These are phyloP conservation scores for Phialophora chinensis DNA, from an alignment of 2,329 filamentous ascomycete species.

Conservation along the genomic window DNA sequence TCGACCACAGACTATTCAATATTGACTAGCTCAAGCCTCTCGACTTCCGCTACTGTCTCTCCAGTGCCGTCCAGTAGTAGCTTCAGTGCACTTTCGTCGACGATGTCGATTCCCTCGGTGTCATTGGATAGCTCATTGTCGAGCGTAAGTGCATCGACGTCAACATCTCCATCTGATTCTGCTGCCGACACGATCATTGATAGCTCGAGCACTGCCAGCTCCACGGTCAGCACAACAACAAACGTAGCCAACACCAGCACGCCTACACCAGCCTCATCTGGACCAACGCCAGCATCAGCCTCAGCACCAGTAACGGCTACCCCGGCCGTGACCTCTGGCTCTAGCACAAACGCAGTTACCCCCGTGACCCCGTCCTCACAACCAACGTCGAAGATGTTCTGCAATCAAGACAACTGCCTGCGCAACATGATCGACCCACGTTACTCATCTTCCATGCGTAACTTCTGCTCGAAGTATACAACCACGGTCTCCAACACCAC, in stretches of 20 bases:
- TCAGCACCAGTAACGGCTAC: conserved; percentile 5
- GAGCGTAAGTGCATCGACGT: neutral
- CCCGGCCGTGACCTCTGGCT: conserved; percentile 1
- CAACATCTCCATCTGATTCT: neutral
- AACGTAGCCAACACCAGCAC: neutral
- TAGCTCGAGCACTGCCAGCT: neutral
- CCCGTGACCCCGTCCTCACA: conserved; percentile 28
- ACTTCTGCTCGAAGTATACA: conserved; percentile 30
- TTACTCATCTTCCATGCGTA: conserved; percentile 23
- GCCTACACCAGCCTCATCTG: neutral
- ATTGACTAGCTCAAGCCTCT: conserved; percentile 10
- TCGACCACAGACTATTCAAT: neutral
- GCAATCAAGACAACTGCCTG: conserved; percentile 36
- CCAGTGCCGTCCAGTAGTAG: neutral
- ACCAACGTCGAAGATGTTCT: conserved; percentile 24
- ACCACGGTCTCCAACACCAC: conserved; percentile 30
- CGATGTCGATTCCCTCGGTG: neutral
- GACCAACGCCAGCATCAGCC: neutral
- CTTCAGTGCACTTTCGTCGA: too few species aligned
- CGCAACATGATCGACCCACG: conserved; percentile 34
- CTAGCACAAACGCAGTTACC: conserved; percentile 23
- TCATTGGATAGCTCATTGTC: neutral
- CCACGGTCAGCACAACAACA: neutral
- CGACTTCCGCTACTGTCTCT: neutral
- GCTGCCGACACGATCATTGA: neutral